Percentiles rank a stretch among this genome's conserved stretches.
Evolutionary conservation across 164 flowering plant genomes (phyloP).

Genomic region (Stephania japonica): DNA sequence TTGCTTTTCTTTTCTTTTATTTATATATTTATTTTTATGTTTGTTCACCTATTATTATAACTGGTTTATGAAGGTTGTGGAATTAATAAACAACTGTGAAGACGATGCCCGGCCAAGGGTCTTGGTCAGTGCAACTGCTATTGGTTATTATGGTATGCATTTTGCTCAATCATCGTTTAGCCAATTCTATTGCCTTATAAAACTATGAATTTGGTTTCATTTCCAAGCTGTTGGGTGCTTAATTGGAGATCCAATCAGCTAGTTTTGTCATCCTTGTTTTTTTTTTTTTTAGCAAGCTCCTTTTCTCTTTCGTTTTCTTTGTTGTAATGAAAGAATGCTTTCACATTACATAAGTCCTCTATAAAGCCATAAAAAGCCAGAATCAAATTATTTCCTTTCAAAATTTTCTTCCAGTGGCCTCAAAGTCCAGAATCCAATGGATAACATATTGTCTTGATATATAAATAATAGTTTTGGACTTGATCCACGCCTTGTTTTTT

Average conservation of each 20-base stretch:
- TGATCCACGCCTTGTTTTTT: not conserved
- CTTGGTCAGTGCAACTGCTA: slow-evolving; percentile 89
- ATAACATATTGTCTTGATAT: not conserved
- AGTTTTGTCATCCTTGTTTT: not conserved
- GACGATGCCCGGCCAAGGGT: slow-evolving; percentile 57
- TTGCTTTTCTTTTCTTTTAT: not conserved
- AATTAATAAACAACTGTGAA: slow-evolving; percentile 48
- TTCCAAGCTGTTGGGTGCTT: not conserved
- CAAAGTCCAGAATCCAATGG: not conserved
- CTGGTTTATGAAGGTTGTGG: slow-evolving; percentile 65
- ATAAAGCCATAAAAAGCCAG: too few relatives aligned
- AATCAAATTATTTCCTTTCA: not conserved
- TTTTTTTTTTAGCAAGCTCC: too few relatives aligned
- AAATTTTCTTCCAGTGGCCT: not conserved
- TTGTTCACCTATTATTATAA: slow-evolving; percentile 8
- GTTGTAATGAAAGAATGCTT: not conserved
- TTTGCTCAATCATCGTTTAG: not conserved
- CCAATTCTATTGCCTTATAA: not conserved
- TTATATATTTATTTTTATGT: not conserved
- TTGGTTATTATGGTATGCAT: slow-evolving; percentile 87
- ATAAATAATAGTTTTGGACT: not conserved
- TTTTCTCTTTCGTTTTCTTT: not conserved
- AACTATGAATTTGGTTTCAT: not conserved
- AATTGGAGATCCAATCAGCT: not conserved
- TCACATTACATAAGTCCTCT: too few relatives aligned